Conservation (phyloP, 495 filamentous ascomycete genomes). For the Pseudomonodictys pantanalensis region DNA sequence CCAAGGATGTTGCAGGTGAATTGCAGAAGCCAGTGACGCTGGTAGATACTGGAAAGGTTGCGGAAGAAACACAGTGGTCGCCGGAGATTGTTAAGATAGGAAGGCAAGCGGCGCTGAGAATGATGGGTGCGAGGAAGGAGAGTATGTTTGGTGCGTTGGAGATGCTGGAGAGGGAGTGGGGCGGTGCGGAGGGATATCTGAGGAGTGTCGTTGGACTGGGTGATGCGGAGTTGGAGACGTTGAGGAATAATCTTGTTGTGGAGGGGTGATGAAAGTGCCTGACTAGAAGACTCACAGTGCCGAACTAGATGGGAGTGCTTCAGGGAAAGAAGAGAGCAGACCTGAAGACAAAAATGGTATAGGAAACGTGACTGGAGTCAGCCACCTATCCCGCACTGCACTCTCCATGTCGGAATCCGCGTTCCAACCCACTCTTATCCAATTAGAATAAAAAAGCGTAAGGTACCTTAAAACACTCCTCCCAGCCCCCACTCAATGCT, state of each 20-base stretch:
- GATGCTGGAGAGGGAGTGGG: conserved; percentile 52
- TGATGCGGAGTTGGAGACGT: conserved; percentile 48
- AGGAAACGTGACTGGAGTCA: too few species aligned
- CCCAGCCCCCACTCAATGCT: too few species aligned
- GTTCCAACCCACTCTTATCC: too few species aligned
- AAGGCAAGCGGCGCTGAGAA: conserved; percentile 32
- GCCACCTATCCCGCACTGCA: too few species aligned
- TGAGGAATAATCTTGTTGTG: conserved; percentile 47
- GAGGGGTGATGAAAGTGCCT: conserved; percentile 5
- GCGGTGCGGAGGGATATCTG: conserved; percentile 57
- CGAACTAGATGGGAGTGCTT: too few species aligned
- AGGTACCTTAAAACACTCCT: neutral
- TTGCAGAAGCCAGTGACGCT: neutral
- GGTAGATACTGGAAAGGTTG: neutral
- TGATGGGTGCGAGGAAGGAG: conserved; percentile 38
- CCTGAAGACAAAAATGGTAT: too few species aligned
- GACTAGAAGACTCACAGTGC: too few species aligned
- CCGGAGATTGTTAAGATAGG: conserved; percentile 29
- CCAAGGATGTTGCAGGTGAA: neutral
- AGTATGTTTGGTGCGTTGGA: conserved; percentile 53
- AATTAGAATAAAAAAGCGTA: neutral
- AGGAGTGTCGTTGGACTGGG: conserved; percentile 52
- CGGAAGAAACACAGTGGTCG: too few species aligned
- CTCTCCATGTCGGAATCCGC: too few species aligned
- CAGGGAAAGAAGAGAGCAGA: too few species aligned